Evolutionary conservation across 2,329 filamentous ascomycete genomes (phyloP), one percentile per base, ranked within the genome.

Genomic region (Alternaria arborescens): DNA sequence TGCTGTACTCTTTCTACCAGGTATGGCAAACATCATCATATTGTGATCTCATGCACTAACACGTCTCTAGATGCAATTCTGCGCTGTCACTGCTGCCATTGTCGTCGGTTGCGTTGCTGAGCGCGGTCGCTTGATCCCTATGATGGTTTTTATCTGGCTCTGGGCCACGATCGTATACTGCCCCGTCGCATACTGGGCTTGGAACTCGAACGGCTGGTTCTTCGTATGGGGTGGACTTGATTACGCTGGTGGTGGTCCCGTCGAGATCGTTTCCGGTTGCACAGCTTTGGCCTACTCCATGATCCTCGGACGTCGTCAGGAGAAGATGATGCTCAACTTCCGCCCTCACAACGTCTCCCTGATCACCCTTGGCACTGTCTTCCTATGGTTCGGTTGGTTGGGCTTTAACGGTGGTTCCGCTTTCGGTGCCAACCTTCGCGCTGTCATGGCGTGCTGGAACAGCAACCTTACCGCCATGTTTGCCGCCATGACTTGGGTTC

Each of bases 301-400:
- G 92, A 89, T 97, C 38, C 91, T 99, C 62, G 95, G 95, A 70
- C 92, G 93, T 75, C 93, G 95, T 69, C 95, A 97, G 83, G 94
- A 98, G 84, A 95, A 93, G 84, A 97, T 98, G 93, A 97, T 98
- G 92, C 88, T 97, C 82, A 98, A 98, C 87, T 98, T 98, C 87
- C 92, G 95, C 70, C 95, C 95, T 18, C 95, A 99, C 86, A 99
- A 99, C 84, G 95, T 98, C 69, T 97, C 94, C 6, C 87, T 98
- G 75, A 97, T 99, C 81, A 94, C 95, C 1, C 90, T 98, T 71
- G 95, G 95, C 65, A 98, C 95, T 4, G 87, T 97, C 67, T 87
- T 99, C 72, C 92, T 99, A 58, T 98, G 94, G 94, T 98, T 98
- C 75, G 95, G 95, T 75, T 99, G 95, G 95, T 86, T 99, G 67